Evolutionary conservation across 192 early-diverging fungal species (phyloP).

Genomic region (Coemansia biformis): DNA sequence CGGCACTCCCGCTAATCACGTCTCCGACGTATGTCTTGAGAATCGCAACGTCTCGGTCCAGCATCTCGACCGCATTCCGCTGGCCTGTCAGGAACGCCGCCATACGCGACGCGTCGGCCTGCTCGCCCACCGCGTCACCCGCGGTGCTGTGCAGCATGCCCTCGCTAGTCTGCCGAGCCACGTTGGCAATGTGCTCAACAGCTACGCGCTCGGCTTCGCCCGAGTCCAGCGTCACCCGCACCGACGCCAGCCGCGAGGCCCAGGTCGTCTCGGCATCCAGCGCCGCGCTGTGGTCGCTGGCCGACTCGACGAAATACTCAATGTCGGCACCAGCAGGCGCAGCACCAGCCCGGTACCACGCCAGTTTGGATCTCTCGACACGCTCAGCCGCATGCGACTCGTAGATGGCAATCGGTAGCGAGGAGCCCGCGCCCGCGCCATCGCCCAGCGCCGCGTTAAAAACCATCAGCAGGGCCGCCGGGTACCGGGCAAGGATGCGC

Average conservation of each 20-base stretch:
- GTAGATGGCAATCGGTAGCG: constrained; percentile 37
- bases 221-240: constrained; percentile 34
- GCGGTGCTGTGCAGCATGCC: constrained; percentile 5
- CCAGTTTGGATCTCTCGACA: constrained; percentile 13
- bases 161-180: constrained; percentile 11
- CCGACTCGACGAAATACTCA: constrained; percentile 21
- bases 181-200: constrained; percentile 39
- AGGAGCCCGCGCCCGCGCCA: constrained; percentile 5
- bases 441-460: constrained; percentile 35
- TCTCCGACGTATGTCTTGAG: constrained; percentile 44
- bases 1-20: constrained; percentile 25
- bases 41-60: constrained; percentile 29
- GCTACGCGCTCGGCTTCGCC: constrained; percentile 50
- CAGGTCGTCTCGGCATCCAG: constrained; percentile 8
- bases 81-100: constrained; percentile 41
- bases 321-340: not conserved
- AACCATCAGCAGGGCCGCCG: constrained; percentile 36
- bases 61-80: constrained; percentile 46
- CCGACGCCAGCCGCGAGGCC: constrained; percentile 36
- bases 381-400: constrained; percentile 30
- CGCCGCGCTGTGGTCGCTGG: constrained; percentile 1
- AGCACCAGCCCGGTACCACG: constrained; percentile 1
- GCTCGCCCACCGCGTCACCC: not conserved
- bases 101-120: constrained; percentile 8
- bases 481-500: constrained; percentile 16